Percentiles rank a stretch among this genome's conserved stretches.
Conservation (phyloP, 192 early-diverging fungal genomes). For the Gonapodya sp. region DNA sequence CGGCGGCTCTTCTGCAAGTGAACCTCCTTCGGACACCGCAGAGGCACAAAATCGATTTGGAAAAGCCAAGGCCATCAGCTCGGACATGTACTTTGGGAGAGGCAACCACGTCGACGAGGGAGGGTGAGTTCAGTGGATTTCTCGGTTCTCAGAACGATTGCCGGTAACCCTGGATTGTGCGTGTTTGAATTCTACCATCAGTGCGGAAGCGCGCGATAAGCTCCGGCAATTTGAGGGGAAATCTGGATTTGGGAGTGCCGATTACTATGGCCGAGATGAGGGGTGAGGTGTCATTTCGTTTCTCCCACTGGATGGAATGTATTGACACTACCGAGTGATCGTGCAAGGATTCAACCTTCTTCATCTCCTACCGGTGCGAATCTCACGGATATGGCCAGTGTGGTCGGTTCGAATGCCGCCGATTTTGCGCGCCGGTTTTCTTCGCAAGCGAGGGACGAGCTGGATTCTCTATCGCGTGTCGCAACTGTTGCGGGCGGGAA, state of each 20-base stretch:
- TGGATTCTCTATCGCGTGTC: constrained; percentile 2
- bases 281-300: constrained; percentile 16
- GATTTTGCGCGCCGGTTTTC: constrained; percentile 47
- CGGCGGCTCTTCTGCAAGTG: constrained; percentile 13
- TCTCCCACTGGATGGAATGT: constrained; percentile 20
- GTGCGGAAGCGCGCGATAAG: constrained; percentile 31
- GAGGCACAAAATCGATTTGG: constrained; percentile 71
- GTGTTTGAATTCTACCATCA: constrained; percentile 16
- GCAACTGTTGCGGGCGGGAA: not conserved
- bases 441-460: constrained; percentile 42
- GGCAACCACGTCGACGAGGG: constrained; percentile 47
- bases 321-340: not conserved
- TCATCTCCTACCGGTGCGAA: not conserved
- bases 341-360: constrained; percentile 4
- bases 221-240: constrained; percentile 40
- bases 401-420: constrained; percentile 15
- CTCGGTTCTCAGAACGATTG: constrained; percentile 2
- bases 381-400: constrained; percentile 14
- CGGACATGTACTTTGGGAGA: constrained; percentile 86
- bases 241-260: constrained; percentile 41
- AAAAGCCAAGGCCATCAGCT: constrained; percentile 77
- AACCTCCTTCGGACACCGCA: constrained; percentile 25
- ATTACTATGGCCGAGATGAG: constrained; percentile 42
- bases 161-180: too few species aligned
- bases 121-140: constrained; percentile 28